These are phyloP conservation scores for Monosporascus ibericus DNA, from an alignment of 2,329 filamentous ascomycete species.

Conservation along the genomic window DNA sequence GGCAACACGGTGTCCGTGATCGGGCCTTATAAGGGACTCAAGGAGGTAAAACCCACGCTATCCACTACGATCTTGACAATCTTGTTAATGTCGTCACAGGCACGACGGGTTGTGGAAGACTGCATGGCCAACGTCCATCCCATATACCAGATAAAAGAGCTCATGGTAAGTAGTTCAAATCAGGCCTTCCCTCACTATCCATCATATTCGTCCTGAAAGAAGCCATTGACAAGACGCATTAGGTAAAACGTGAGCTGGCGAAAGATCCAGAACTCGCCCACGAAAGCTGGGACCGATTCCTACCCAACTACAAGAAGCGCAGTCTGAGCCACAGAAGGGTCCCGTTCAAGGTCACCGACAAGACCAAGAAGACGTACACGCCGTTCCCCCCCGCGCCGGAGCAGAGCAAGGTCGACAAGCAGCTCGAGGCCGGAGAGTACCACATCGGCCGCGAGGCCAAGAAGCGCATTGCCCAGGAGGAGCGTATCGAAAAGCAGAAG, in stretches of 20 bases:
- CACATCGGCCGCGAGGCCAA: conserved; percentile 91
- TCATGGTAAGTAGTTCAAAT: conserved; percentile 71
- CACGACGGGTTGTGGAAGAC: conserved; percentile 83
- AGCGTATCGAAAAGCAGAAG: conserved; percentile 77
- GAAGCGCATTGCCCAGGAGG: conserved; percentile 73
- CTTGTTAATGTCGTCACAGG: not conserved
- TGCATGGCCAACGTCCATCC: conserved; percentile 97
- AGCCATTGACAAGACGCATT: conserved; percentile 37
- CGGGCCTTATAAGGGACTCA: conserved; percentile 87
- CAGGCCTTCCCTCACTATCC: conserved; percentile 30
- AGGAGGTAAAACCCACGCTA: conserved; percentile 49
- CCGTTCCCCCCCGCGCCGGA: conserved; percentile 95
- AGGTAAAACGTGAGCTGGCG: conserved; percentile 84
- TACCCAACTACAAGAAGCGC: conserved; percentile 95
- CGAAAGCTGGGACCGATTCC: conserved; percentile 92
- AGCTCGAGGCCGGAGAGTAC: conserved; percentile 97
- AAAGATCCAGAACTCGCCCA: conserved; percentile 81
- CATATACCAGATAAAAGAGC: conserved; percentile 71
- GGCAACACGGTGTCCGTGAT: conserved; percentile 92
- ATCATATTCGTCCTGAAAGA: too few species aligned
- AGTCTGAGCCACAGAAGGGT: conserved; percentile 77
- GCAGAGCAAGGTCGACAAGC: conserved; percentile 97
- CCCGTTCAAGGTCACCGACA: conserved; percentile 84
- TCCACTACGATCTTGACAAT: not conserved
- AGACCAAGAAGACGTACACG: conserved; percentile 89